Conservation (phyloP, 2,329 filamentous ascomycete genomes). For the Hypoxylon sp. region DNA sequence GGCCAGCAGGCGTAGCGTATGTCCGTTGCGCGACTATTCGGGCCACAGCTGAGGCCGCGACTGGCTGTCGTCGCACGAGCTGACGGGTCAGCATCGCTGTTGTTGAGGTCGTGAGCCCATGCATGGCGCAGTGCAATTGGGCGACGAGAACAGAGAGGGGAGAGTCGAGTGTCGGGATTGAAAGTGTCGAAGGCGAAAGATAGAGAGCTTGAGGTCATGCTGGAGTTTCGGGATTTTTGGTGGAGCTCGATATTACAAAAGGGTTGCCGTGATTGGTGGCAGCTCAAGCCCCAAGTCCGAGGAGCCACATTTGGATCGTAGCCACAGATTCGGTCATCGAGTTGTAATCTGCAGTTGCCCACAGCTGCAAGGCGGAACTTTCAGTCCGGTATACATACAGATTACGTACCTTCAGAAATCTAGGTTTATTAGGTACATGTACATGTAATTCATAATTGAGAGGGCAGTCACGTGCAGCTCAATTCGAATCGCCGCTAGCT, state of each 20-base stretch:
- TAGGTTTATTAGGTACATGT: too few species aligned
- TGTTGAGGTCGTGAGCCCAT: slow-evolving; percentile 53
- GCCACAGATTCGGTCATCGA: slow-evolving; percentile 36
- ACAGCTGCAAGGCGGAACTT: slow-evolving; percentile 6
- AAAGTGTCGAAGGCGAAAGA: slow-evolving; percentile 40
- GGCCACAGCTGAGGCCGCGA: slow-evolving; percentile 45
- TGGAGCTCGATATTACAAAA: slow-evolving; percentile 52
- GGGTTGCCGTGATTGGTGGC: slow-evolving; percentile 46
- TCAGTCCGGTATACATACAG: not conserved
- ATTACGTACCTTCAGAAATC: not conserved
- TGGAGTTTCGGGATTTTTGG: slow-evolving; percentile 49
- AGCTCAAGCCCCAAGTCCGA: slow-evolving; percentile 20
- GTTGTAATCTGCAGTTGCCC: slow-evolving; percentile 5
- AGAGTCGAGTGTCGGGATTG: slow-evolving; percentile 39
- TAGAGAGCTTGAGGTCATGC: slow-evolving; percentile 47
- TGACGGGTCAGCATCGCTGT: slow-evolving; percentile 53
- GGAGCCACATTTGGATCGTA: slow-evolving; percentile 36
- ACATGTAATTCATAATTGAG: not conserved
- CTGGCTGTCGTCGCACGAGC: slow-evolving; percentile 52
- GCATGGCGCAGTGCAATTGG: slow-evolving; percentile 52
- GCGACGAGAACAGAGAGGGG: slow-evolving; percentile 36
- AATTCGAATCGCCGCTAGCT: slow-evolving; percentile 46
- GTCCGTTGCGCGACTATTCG: slow-evolving; percentile 56
- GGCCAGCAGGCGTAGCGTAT: slow-evolving; percentile 80
- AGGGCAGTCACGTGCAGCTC: slow-evolving; percentile 17